phyloP scores from a whole-genome alignment of 2,329 filamentous ascomycete species.

The Fonsecaea pugnacius region DNA sequence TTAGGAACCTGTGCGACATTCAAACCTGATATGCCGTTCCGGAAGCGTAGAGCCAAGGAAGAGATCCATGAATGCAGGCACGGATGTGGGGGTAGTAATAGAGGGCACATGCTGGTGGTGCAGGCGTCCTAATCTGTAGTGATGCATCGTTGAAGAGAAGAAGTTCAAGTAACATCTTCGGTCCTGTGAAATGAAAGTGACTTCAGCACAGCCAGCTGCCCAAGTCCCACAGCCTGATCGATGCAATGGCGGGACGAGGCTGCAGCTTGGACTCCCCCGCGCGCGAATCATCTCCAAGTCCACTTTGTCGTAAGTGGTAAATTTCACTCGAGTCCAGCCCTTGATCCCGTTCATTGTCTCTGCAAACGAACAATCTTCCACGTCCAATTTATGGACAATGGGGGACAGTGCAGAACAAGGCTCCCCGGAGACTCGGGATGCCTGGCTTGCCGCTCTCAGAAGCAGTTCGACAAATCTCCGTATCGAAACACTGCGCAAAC shows the following conservation, averaged over 20 bases:
- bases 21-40: background rate
- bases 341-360: background rate
- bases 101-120: background rate
- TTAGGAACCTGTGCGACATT: background rate
- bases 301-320: conserved; percentile 10
- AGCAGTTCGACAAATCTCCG: conserved; percentile 35
- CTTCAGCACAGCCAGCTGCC: background rate
- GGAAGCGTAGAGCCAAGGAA: background rate
- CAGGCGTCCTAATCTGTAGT: background rate
- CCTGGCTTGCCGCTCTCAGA: conserved; percentile 25
- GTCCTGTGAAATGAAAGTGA: background rate
- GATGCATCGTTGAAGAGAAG: background rate
- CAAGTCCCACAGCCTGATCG: background rate
- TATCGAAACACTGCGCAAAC: conserved; percentile 32
- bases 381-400: conserved; percentile 29
- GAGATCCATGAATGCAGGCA: background rate
- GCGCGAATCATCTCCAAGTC: conserved; percentile 12
- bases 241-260: background rate
- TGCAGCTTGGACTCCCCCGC: conserved; percentile 1
- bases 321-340: conserved; percentile 10
- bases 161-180: background rate
- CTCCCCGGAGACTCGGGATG: conserved; percentile 20
- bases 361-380: conserved; percentile 2
- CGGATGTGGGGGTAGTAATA: too few species aligned
- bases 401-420: conserved; percentile 27